Evolutionary conservation across 192 early-diverging fungal species (phyloP).

Genomic region (Coemansia sp.): DNA sequence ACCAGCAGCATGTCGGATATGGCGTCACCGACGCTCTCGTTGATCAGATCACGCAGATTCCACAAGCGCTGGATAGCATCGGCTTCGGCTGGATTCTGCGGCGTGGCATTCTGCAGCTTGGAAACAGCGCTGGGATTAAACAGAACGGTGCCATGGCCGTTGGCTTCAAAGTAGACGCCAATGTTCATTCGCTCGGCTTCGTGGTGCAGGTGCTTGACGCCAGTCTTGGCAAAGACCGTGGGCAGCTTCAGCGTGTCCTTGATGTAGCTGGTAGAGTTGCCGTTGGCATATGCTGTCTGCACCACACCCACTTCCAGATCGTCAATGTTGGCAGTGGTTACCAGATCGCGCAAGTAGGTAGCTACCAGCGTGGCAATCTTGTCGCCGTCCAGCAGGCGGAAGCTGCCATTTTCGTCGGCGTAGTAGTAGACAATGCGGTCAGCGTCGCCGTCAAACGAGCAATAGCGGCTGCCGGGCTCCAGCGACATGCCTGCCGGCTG

Average conservation of each 20-base stretch:
- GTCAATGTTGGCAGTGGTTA: constrained; percentile 72
- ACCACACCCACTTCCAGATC: constrained; percentile 89
- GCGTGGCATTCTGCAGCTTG: constrained; percentile 24
- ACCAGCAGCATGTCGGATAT: constrained; percentile 95
- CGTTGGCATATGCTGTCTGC: constrained; percentile 99
- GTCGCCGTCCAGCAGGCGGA: constrained; percentile 96
- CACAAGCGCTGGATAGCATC: constrained; percentile 76
- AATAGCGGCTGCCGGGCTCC: constrained; percentile 67
- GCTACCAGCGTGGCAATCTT: constrained; percentile 96
- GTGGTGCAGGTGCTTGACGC: constrained; percentile 99
- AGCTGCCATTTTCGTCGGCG: constrained; percentile 65
- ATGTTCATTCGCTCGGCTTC: constrained; percentile 96
- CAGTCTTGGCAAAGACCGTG: constrained; percentile 92
- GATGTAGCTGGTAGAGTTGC: constrained; percentile 91
- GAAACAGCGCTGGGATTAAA: constrained; percentile 85
- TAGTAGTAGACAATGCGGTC: constrained; percentile 98
- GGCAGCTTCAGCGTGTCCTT: constrained; percentile 87
- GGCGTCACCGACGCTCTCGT: constrained; percentile 98
- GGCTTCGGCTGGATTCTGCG: constrained; percentile 68
- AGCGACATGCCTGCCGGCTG: constrained; percentile 69
- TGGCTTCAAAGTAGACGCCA: constrained; percentile 99
- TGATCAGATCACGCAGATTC: constrained; percentile 90
- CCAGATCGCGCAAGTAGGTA: constrained; percentile 88
- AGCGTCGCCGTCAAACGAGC: constrained; percentile 97
- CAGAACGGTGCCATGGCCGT: constrained; percentile 97